A percentile compares a stretch with the other conserved stretches of the same genome.
Evolutionary conservation across 306 rosid genomes (phyloP).

Genomic region (Cicer arietinum): DNA sequence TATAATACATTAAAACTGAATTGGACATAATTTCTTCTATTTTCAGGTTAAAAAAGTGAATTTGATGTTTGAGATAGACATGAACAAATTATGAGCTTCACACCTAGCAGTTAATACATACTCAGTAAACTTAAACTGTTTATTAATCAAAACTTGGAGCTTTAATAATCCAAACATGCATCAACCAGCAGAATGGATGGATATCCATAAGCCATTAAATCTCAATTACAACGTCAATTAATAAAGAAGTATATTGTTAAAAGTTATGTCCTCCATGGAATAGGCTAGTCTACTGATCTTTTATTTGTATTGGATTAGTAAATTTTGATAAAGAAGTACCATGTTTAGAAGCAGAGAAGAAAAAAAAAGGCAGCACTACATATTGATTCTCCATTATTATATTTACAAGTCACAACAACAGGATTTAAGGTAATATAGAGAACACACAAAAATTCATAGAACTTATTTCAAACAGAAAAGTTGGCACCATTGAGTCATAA

Average conservation of each 20-base stretch:
- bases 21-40: not conserved
- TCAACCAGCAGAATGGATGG: not conserved
- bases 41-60: not conserved
- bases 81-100: not conserved
- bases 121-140: constrained; percentile 1
- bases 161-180: not conserved
- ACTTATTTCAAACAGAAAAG: constrained; percentile 21
- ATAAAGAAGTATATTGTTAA: no score
- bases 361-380: not conserved
- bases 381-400: not conserved
- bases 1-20: not conserved
- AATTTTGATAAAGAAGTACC: not conserved
- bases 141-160: constrained; percentile 1
- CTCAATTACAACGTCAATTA: no score
- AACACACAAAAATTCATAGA: not conserved
- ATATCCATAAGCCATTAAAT: no score
- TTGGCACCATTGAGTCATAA: constrained; percentile 25
- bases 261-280: no score
- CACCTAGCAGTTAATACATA: not conserved
- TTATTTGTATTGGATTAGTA: not conserved
- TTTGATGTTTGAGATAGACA: not conserved
- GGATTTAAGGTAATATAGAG: constrained; percentile 4
- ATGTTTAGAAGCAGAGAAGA: not conserved
- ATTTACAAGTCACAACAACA: constrained; percentile 12
- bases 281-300: no score